Percentiles rank a stretch among this genome's conserved stretches.
phyloP scores from a whole-genome alignment of 2,329 filamentous ascomycete species.

The Hypomyces rosellus region DNA sequence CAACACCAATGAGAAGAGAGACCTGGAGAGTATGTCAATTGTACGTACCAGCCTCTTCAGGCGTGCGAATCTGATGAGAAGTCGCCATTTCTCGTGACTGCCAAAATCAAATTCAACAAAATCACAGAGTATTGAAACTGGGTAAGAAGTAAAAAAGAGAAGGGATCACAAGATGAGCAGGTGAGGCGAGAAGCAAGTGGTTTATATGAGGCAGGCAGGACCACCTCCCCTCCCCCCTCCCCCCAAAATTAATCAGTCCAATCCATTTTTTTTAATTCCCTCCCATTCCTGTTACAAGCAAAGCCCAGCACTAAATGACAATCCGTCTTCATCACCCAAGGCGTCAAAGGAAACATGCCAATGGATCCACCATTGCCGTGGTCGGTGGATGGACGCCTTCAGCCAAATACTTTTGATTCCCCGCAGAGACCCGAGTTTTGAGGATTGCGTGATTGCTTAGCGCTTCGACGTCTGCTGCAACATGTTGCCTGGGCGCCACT shows the following conservation, averaged over 20 bases:
- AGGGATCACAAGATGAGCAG: background rate
- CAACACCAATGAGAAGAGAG: constrained; percentile 3
- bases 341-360: too few relatives aligned
- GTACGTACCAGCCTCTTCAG: constrained; percentile 58
- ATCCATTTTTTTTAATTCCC: too few relatives aligned
- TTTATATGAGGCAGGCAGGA: constrained; percentile 4
- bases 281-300: too few relatives aligned
- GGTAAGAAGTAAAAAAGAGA: background rate
- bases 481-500: constrained; percentile 10
- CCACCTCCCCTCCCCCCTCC: too few relatives aligned
- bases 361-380: constrained; percentile 6
- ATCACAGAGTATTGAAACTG: background rate
- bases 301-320: too few relatives aligned
- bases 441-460: constrained; percentile 32
- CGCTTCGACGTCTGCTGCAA: constrained; percentile 13
- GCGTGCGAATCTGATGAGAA: constrained; percentile 46
- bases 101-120: constrained; percentile 1
- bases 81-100: constrained; percentile 34
- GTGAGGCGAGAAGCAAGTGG: background rate
- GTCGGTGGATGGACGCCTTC: background rate
- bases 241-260: too few relatives aligned
- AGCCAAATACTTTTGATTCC: constrained; percentile 16
- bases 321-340: too few relatives aligned
- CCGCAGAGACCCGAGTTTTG: constrained; percentile 20
- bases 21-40: constrained; percentile 2